Evolutionary conservation across 2,329 filamentous ascomycete genomes (phyloP), one percentile per base, ranked within the genome.

Genomic region (Monilinia fructicola): DNA sequence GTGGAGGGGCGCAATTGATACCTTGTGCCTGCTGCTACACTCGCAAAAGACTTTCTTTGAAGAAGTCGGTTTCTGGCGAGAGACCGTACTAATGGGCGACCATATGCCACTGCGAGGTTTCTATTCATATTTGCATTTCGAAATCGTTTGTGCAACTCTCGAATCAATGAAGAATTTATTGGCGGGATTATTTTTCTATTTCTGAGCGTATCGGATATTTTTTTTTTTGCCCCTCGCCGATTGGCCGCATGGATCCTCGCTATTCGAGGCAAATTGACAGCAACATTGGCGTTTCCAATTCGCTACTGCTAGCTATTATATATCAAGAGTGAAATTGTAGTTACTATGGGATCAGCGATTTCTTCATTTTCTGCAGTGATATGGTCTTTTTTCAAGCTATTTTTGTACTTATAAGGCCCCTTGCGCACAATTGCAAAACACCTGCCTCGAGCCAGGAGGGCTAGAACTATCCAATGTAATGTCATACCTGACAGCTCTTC

Each of bases 41-140:
- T 67, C 7, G 65, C 65, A 38, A 67, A 64, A 12, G 38, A 40
- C 16, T 48, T 64, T 40, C 26, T 31, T 54, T 55, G 64, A n/a
- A 44, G 67, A n/a, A 67, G 54, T 21, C 60, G 67, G 18, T 28
- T 52, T 11, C 44, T 28, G 16, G 46, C 21, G 10, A 61, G 16
- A 35, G 26, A 28, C 31, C 42, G 50, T 31, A 63, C 23, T 53
- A 67, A 54, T 40, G 50, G 65, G 16, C 65, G 68, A 50, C 66
- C 46, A 40, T 60, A 66, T 42, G 66, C 61, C 23, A 70, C 46
- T 46, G 64, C 46, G n/a, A 65, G 46, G 35, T 18, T 65, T 69
- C 65, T 62, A 35, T 68, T 75, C 73, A 75, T 74, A 46, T 69
- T 75, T 55, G 69, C 69, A 74, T 74, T 40, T 58, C 69, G 68